A percentile compares a stretch with the other conserved stretches of the same genome.
Conservation (phyloP, 768 basidiomycete genomes). For the Termitomyces sp. region DNA sequence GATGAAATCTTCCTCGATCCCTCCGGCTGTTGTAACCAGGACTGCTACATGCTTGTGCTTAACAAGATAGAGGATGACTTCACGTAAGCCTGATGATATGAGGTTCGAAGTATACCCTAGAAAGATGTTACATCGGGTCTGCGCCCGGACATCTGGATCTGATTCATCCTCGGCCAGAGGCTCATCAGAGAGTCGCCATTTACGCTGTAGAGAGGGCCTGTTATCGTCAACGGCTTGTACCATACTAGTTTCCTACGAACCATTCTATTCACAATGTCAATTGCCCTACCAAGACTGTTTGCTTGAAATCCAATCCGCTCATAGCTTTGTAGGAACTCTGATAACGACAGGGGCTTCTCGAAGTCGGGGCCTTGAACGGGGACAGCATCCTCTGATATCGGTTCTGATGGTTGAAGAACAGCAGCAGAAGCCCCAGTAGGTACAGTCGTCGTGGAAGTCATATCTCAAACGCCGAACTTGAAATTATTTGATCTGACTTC, state of each 20-base stretch:
- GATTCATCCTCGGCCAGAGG: slow-evolving; percentile 67
- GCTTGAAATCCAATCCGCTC: slow-evolving; percentile 96
- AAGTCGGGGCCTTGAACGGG: slow-evolving; percentile 88
- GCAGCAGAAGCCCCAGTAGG: slow-evolving; percentile 68
- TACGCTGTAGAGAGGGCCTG: slow-evolving; percentile 47
- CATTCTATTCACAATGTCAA: slow-evolving; percentile 92
- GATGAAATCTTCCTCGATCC: slow-evolving; percentile 98
- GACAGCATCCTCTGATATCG: slow-evolving; percentile 59
- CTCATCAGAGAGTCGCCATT: slow-evolving; percentile 88
- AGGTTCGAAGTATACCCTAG: slow-evolving; percentile 98
- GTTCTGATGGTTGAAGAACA: slow-evolving; percentile 74
- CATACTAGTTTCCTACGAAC: slow-evolving; percentile 34
- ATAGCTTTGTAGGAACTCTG: slow-evolving; percentile 73
- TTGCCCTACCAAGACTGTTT: slow-evolving; percentile 85
- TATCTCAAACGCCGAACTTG: slow-evolving; percentile 1
- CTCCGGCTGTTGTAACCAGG: slow-evolving; percentile 96
- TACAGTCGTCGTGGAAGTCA: slow-evolving; percentile 23
- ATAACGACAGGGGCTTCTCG: slow-evolving; percentile 60
- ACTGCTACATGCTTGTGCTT: slow-evolving; percentile 88
- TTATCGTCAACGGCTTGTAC: background rate
- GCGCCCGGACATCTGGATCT: slow-evolving; percentile 61
- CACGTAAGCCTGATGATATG: slow-evolving; percentile 94
- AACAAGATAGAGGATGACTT: slow-evolving; percentile 87
- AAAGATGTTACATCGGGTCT: slow-evolving; percentile 83
- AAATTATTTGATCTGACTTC: slow-evolving; percentile 7